Evolutionary conservation across 2,329 filamentous ascomycete genomes (phyloP), one percentile per base, ranked within the genome.

Genomic region (Penicillium sp.): DNA sequence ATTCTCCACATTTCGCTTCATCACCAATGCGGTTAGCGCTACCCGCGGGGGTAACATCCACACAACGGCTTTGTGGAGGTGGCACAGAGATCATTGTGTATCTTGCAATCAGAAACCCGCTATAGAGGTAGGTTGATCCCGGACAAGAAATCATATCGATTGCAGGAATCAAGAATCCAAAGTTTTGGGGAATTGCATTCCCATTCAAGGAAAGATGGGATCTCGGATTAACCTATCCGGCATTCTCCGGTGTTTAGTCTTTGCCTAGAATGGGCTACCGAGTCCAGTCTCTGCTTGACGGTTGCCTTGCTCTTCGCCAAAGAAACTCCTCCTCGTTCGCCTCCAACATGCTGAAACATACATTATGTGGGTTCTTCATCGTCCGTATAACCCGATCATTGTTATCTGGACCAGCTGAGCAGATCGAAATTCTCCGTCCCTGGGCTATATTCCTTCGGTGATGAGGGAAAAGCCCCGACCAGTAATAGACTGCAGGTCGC

Each of bases 201-300:
- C 55, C 55, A 51, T 51, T 51, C 12, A 26, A 53, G 57, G 37
- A 57, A 59, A 33, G 51, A 37, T 49, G 42, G 29, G 45, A 43
- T 35, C 40, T 23, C 41, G 23, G 35, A n/a, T 50, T 40, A 43
- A n/a, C 46, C 23, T 45, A 22, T 47, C 55, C 49, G 55, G 55
- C 35, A 43, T 49, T 55, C 49, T 37, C 49, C 55, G 55, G 29
- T 9, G 22, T 33, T 29, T 35, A 15, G 12, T 12, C 14, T 35
- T 18, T 48, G 26, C 46, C 54, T 41, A 44, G 45, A 57, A 52
- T 12, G 41, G 51, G 51, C 22, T 50, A 55, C 45, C 22, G 11
- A 53, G 14, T 57, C 57, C 52, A 46, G 48, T 27, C 26, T 6
- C 6, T 37, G 33, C n/a, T 37, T 37, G 1, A 7, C 33, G n/a